Percentiles rank a stretch among this genome's conserved stretches.
These are phyloP conservation scores for Litsea cubeba DNA, from an alignment of 164 flowering plant species.

Conservation along the genomic window DNA sequence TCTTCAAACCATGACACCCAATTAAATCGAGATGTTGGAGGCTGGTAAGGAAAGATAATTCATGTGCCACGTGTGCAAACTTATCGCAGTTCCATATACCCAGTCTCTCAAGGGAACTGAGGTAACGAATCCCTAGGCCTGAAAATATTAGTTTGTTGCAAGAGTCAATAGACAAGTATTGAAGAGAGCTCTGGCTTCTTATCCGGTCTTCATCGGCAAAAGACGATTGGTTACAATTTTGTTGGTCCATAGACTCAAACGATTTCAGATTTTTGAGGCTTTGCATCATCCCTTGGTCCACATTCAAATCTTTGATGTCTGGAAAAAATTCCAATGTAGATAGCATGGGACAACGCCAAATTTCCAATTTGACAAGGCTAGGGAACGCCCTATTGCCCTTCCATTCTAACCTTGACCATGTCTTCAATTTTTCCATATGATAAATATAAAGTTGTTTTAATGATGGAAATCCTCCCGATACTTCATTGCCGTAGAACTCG, in stretches of 20 bases:
- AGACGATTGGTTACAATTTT: background rate
- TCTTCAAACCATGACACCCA: background rate
- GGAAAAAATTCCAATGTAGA: background rate
- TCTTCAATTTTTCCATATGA: constrained; percentile 4
- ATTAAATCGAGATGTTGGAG: background rate
- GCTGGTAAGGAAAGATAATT: background rate
- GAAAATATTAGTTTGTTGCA: background rate
- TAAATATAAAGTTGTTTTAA: background rate
- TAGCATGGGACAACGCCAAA: background rate
- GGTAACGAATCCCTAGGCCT: constrained; percentile 9
- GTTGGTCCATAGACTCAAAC: background rate
- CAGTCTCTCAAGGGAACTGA: background rate
- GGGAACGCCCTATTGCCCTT: background rate
- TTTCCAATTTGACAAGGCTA: background rate
- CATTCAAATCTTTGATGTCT: background rate
- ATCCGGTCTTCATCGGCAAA: background rate
- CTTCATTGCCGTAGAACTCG: background rate
- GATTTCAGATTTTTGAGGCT: background rate
- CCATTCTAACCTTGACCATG: background rate
- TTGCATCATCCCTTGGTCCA: background rate
- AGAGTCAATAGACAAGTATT: rapidly evolving
- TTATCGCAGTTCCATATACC: background rate
- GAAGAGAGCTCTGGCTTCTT: background rate
- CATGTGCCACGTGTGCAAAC: background rate
- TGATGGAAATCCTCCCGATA: background rate